Evolutionary conservation across 805 yeast species (phyloP).

Genomic region (Jamesozyma piceae): DNA sequence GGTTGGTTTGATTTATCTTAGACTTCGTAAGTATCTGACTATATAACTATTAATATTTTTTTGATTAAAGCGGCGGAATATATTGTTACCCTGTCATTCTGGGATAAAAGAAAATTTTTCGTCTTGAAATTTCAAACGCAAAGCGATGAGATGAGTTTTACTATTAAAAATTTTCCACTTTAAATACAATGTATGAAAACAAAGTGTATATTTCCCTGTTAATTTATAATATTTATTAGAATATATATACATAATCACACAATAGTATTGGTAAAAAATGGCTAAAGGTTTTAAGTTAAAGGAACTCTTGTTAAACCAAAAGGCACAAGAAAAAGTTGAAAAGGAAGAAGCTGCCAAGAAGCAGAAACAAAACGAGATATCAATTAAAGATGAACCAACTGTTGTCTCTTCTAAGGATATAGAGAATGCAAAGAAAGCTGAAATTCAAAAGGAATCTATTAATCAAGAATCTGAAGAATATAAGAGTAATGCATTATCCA

Average conservation of each 20-base stretch:
- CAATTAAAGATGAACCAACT: slow-evolving; percentile 24
- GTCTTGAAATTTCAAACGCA: not conserved
- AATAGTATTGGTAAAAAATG: slow-evolving; percentile 11
- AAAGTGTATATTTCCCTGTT: too few species aligned
- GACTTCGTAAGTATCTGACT: too few species aligned
- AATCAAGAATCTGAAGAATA: slow-evolving; percentile 29
- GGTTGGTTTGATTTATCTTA: slow-evolving; percentile 27
- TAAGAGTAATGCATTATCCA: slow-evolving; percentile 40
- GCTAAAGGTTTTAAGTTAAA: slow-evolving; percentile 29
- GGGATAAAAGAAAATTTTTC: not conserved
- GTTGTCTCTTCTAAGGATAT: slow-evolving; percentile 29
- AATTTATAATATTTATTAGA: too few species aligned
- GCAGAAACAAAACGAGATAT: slow-evolving; percentile 13
- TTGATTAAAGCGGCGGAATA: too few species aligned
- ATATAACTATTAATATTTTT: too few species aligned
- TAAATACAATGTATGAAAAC: not conserved
- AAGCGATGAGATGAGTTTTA: slow-evolving; percentile 19
- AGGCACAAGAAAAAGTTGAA: slow-evolving; percentile 17
- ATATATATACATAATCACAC: not conserved
- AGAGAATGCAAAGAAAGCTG: slow-evolving; percentile 11
- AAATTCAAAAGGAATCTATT: slow-evolving; percentile 6
- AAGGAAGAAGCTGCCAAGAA: slow-evolving; percentile 19
- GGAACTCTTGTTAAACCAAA: slow-evolving; percentile 22
- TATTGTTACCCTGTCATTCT: not conserved
- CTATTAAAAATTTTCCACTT: slow-evolving; percentile 4